A percentile compares a stretch with the other conserved stretches of the same genome.
Conservation (phyloP, 495 filamentous ascomycete species). For the Talaromyces adpressus region DNA sequence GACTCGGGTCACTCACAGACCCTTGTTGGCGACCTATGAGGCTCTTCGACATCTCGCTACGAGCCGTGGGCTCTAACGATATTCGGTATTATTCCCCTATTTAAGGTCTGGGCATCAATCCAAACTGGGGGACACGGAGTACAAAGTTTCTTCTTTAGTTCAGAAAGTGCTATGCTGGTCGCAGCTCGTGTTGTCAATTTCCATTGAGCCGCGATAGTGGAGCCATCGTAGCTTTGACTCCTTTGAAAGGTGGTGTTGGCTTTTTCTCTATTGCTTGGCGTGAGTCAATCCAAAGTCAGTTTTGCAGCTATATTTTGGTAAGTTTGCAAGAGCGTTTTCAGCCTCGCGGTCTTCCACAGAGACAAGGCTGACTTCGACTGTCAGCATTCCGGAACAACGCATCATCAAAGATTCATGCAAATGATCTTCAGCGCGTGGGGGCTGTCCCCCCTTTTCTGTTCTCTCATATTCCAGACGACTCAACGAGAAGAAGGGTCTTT, state of each 20-base stretch:
- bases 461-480: not conserved
- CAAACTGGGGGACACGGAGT: not conserved
- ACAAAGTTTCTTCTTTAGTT: not conserved
- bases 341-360: not conserved
- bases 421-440: not conserved
- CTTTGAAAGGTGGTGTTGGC: not conserved
- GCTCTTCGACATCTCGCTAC: not conserved
- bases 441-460: not conserved
- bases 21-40: not conserved
- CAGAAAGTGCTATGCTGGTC: not conserved
- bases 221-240: not conserved
- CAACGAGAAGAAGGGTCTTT: not conserved
- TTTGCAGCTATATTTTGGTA: not conserved
- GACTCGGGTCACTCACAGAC: not conserved
- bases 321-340: not conserved
- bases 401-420: not conserved
- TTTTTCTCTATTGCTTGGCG: not conserved
- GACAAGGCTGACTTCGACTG: not conserved
- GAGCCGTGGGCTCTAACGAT: not conserved
- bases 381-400: not conserved
- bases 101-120: not conserved
- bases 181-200: not conserved
- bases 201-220: not conserved
- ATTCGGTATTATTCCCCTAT: not conserved
- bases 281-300: not conserved